Conservation (phyloP, 2,329 filamentous ascomycete species). For the Onygenales sp. region DNA sequence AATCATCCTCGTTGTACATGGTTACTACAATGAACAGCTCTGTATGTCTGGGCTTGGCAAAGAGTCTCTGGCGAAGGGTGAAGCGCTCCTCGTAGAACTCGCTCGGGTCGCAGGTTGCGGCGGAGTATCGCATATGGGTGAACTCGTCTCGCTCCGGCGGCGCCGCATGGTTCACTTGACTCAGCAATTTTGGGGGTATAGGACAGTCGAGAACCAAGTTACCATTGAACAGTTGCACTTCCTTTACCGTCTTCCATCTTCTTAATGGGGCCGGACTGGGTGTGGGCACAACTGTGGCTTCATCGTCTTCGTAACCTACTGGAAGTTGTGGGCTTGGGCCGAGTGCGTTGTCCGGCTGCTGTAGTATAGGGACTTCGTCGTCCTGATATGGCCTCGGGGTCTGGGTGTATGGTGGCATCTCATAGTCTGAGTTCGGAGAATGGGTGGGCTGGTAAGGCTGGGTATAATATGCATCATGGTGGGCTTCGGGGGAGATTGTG, state of each 20-base stretch:
- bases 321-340: constrained; percentile 45
- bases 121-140: constrained; percentile 76
- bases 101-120: constrained; percentile 84
- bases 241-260: constrained; percentile 97
- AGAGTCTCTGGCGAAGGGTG: constrained; percentile 81
- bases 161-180: constrained; percentile 74
- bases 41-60: constrained; percentile 84
- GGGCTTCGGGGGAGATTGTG: constrained; percentile 68
- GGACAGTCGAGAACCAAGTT: constrained; percentile 96
- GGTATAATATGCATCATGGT: constrained; percentile 81
- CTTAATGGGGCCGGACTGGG: constrained; percentile 56
- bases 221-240: constrained; percentile 92
- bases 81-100: constrained; percentile 86
- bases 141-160: constrained; percentile 72
- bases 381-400: constrained; percentile 54
- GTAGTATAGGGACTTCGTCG: constrained; percentile 67
- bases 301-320: constrained; percentile 35
- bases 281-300: constrained; percentile 22
- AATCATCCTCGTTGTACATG: constrained; percentile 99
- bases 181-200: constrained; percentile 77
- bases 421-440: constrained; percentile 45
- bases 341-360: constrained; percentile 49
- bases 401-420: constrained; percentile 45
- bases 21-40: constrained; percentile 95
- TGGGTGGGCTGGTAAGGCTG: constrained; percentile 67